Base-by-base conservation (phyloP, 2,329 filamentous ascomycete genomes). In the Hypoxylon sp. region DNA sequence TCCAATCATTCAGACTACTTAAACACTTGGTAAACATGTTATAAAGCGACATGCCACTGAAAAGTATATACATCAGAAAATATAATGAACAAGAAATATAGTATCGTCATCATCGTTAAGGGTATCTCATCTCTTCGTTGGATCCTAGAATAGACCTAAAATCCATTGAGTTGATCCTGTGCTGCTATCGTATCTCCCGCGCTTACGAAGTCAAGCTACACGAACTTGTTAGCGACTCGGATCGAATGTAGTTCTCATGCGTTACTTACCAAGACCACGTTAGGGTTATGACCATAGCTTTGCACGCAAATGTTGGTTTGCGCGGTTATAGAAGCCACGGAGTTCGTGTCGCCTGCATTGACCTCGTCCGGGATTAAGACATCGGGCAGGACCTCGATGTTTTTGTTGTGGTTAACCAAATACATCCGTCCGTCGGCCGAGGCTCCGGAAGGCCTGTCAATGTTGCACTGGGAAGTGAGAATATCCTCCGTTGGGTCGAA, bases 381-480 rank as follows among this genome's bases (percentile, higher is more conserved):
- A n/a, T 65, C 68, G 1, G 65, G 63, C 34, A 62, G 36, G 20
- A 73, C 13, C 29, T 69, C 67, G 6, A 67, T 26, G 46, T 72
- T 67, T 12, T 69, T 51, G 47, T 70, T 70, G 59, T 77, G 74
- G 63, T 76, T 76, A 47, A 73, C 71, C 30, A 78, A 68, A 44
- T 72, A 74, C 75, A 79, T 75, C 21, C 72, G 71, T 17, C 67
- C 68, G 13, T 67, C 60, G 0, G 74, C 63, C 21, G 72, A 67
- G 15, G 69, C 72, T 0, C 67, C 68, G 0, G 66, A 40, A 0
- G 89, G 89, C 5, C 89, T 79, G 64, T 88, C 78, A 2, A 89
- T 76, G 7, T 73, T 73, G 71, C 89, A 93, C 30, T 79, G 80
- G n/a, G n/a, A n/a, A 63, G 84, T 83, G 63, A 88, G 86, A 11